These are phyloP conservation scores for Rhizopogon roseolus DNA, from an alignment of 768 basidiomycete genomes.

Conservation along the genomic window DNA sequence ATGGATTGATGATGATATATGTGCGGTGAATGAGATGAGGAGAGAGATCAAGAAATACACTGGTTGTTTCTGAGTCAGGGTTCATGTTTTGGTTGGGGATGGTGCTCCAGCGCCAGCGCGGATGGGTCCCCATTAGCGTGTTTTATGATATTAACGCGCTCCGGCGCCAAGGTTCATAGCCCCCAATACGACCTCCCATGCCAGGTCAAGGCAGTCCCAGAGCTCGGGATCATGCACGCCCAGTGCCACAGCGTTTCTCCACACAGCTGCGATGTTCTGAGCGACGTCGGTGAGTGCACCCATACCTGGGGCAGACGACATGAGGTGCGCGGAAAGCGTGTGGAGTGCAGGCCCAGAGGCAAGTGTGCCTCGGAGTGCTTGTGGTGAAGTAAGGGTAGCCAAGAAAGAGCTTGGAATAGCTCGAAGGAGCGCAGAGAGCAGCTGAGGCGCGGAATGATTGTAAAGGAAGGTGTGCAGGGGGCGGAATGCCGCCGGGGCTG, in stretches of 20 bases:
- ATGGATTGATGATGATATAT: constrained; percentile 14
- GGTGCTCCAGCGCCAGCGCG: constrained; percentile 8
- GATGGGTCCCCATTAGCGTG: constrained; percentile 9
- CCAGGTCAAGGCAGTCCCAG: constrained; percentile 62
- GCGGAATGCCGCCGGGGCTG: constrained; percentile 57
- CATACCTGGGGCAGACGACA: constrained; percentile 37
- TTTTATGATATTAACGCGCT: constrained; percentile 18
- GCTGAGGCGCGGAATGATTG: constrained; percentile 44
- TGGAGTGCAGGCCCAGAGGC: constrained; percentile 49
- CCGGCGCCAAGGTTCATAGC: constrained; percentile 53
- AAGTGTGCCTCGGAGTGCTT: constrained; percentile 34
- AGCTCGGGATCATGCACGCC: constrained; percentile 61
- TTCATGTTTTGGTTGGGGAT: background rate
- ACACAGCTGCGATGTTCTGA: constrained; percentile 55
- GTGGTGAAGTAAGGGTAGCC: constrained; percentile 24
- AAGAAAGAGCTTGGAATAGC: constrained; percentile 23
- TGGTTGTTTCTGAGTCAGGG: background rate
- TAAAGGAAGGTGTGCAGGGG: constrained; percentile 63
- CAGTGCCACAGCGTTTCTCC: constrained; percentile 68
- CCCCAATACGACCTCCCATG: constrained; percentile 64
- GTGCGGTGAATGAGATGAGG: constrained; percentile 19
- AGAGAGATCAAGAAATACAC: constrained; percentile 14
- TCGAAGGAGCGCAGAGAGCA: constrained; percentile 48
- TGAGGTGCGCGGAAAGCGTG: constrained; percentile 49
- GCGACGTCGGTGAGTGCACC: constrained; percentile 46